These are phyloP conservation scores for Psilocybe cyanescens DNA, from an alignment of 768 basidiomycete species.

Conservation along the genomic window DNA sequence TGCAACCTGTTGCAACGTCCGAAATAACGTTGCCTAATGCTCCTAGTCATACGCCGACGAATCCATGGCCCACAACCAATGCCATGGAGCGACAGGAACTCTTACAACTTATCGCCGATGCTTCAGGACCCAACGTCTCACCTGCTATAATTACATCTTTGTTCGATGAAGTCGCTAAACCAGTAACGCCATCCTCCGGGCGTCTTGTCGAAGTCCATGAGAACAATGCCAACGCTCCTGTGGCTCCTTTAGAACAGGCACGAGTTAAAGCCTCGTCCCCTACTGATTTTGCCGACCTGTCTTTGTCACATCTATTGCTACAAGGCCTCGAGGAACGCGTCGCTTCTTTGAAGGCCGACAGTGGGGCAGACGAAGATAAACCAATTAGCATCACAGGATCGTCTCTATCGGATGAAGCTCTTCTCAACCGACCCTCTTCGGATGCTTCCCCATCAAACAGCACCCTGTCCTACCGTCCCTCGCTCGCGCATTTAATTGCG, in stretches of 20 bases:
- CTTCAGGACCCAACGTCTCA: constrained; percentile 11
- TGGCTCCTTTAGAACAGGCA: not conserved
- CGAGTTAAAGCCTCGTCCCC: not conserved
- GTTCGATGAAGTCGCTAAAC: not conserved
- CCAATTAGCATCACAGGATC: constrained; percentile 23
- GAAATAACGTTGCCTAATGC: constrained; percentile 19
- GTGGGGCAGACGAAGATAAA: not conserved
- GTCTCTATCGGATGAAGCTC: constrained; percentile 32
- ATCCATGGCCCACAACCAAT: constrained; percentile 28
- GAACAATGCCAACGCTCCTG: not conserved
- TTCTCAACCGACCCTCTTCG: constrained; percentile 25
- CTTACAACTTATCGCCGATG: constrained; percentile 23
- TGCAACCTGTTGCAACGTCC: not conserved
- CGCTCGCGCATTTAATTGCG: constrained; percentile 9
- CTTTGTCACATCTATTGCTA: constrained; percentile 15
- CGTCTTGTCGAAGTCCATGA: not conserved
- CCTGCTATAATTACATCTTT: constrained; percentile 4
- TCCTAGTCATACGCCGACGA: constrained; percentile 18
- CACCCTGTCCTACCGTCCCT: constrained; percentile 2
- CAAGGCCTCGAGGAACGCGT: constrained; percentile 16
- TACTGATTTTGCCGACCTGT: constrained; percentile 3
- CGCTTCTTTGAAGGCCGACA: constrained; percentile 4
- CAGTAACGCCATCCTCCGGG: not conserved
- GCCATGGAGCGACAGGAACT: constrained; percentile 23
- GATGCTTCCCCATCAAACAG: constrained; percentile 8